Evolutionary conservation across 106 monocot species (phyloP).

Genomic region (Allium cepa): DNA sequence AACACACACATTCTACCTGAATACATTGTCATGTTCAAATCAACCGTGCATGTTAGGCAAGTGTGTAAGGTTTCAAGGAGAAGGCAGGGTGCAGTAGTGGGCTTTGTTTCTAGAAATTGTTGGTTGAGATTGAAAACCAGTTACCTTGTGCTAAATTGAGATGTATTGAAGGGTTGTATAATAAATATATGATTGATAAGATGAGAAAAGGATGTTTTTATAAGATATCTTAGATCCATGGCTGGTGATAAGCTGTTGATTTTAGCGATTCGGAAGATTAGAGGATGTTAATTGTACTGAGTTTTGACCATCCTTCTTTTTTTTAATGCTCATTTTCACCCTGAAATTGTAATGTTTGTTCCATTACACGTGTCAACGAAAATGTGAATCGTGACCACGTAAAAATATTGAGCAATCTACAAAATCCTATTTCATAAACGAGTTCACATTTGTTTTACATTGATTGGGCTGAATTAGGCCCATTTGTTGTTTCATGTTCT

Average conservation of each 20-base stretch:
- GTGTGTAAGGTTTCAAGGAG: not conserved
- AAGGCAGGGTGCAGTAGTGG: not conserved
- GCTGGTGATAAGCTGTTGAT: slow-evolving; percentile 36
- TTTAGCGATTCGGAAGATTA: slow-evolving; percentile 21
- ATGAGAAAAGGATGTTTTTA: slow-evolving; percentile 24
- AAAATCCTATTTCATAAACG: too few species aligned
- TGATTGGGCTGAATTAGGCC: too few species aligned
- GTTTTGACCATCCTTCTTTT: too few species aligned
- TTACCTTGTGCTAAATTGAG: slow-evolving; percentile 8
- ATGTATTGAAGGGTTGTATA: slow-evolving; percentile 14
- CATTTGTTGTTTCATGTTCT: too few species aligned
- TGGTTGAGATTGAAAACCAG: slow-evolving; percentile 21
- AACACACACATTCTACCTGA: slow-evolving; percentile 53
- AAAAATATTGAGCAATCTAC: too few species aligned
- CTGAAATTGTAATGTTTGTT: not conserved
- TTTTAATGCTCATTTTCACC: too few species aligned
- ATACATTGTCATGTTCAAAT: slow-evolving; percentile 52
- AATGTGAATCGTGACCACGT: too few species aligned
- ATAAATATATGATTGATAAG: slow-evolving; percentile 28
- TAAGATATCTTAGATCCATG: slow-evolving; percentile 17
- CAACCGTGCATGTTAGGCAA: slow-evolving; percentile 1
- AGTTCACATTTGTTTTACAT: too few species aligned
- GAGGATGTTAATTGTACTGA: slow-evolving; percentile 10
- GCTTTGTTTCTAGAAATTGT: slow-evolving; percentile 15
- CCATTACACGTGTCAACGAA: too few species aligned